These are phyloP conservation scores for Blastobotrys buckinghamii DNA, from an alignment of 1,139 yeast genomes.

Conservation along the genomic window DNA sequence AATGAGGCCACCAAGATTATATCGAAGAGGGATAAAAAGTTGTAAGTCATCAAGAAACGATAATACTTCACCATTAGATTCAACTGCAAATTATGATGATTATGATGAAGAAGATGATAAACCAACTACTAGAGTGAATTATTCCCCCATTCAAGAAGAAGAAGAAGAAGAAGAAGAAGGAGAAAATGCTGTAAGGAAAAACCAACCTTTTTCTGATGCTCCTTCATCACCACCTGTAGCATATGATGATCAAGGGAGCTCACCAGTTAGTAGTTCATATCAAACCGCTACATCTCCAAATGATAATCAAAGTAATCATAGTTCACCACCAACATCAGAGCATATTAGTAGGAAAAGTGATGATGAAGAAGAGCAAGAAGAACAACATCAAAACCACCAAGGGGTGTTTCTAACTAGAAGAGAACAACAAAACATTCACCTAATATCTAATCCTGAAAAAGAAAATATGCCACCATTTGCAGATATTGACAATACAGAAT, in stretches of 20 bases:
- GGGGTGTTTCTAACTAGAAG: too few relatives aligned
- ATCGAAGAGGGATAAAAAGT: too few relatives aligned
- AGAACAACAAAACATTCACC: background rate
- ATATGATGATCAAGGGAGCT: background rate
- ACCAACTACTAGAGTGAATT: background rate
- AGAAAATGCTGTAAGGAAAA: background rate
- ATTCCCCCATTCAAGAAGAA: background rate
- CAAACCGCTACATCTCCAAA: background rate
- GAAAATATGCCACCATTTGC: background rate
- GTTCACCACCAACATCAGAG: background rate
- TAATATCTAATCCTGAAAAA: background rate
- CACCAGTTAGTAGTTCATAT: background rate
- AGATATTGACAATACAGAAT: conserved; percentile 13
- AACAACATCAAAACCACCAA: too few relatives aligned
- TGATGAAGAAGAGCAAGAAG: too few relatives aligned
- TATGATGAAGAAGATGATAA: background rate
- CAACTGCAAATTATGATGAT: background rate
- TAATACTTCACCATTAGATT: background rate
- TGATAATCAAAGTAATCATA: background rate
- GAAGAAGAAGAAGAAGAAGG: background rate
- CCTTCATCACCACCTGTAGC: background rate
- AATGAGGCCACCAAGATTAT: conserved; percentile 32
- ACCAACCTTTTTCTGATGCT: background rate
- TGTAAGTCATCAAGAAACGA: background rate
- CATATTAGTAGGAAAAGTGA: background rate